These are phyloP conservation scores for Phoma sp. DNA, from an alignment of 2,329 filamentous ascomycete genomes.

Conservation along the genomic window DNA sequence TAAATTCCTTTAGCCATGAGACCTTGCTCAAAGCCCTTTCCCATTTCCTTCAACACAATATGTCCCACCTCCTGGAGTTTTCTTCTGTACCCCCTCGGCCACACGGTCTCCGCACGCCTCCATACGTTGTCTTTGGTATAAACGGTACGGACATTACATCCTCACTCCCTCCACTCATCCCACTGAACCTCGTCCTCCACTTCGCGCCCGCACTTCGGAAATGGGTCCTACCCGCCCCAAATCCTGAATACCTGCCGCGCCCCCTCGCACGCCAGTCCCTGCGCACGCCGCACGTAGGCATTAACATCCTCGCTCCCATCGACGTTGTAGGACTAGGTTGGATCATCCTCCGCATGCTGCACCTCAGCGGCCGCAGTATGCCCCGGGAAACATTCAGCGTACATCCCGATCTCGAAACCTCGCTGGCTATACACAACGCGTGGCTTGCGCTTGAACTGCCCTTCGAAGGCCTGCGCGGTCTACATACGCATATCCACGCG, in stretches of 20 bases:
- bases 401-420: slow-evolving; percentile 13
- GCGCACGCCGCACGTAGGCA: slow-evolving; percentile 20
- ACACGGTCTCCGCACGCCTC: slow-evolving; percentile 17
- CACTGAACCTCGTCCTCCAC: slow-evolving; percentile 28
- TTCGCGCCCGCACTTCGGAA: slow-evolving; percentile 28
- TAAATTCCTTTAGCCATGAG: not conserved
- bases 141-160: slow-evolving; percentile 17
- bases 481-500: slow-evolving; percentile 24
- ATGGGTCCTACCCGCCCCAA: slow-evolving; percentile 27
- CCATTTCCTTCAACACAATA: slow-evolving; percentile 16
- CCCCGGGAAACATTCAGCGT: slow-evolving; percentile 10
- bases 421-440: slow-evolving; percentile 26
- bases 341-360: slow-evolving; percentile 32
- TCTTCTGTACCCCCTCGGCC: slow-evolving; percentile 18
- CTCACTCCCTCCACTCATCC: slow-evolving; percentile 28
- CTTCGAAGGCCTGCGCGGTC: slow-evolving; percentile 16
- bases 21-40: no score
- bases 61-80: slow-evolving; percentile 38
- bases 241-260: not conserved
- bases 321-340: slow-evolving; percentile 20
- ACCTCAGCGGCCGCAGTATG: slow-evolving; percentile 13
- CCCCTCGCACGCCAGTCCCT: slow-evolving; percentile 4
- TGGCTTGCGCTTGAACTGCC: slow-evolving; percentile 33
- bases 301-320: slow-evolving; percentile 31
- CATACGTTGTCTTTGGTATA: slow-evolving; percentile 35